These are phyloP conservation scores for Penicillium sp. DNA, from an alignment of 2,329 filamentous ascomycete genomes.

Conservation along the genomic window DNA sequence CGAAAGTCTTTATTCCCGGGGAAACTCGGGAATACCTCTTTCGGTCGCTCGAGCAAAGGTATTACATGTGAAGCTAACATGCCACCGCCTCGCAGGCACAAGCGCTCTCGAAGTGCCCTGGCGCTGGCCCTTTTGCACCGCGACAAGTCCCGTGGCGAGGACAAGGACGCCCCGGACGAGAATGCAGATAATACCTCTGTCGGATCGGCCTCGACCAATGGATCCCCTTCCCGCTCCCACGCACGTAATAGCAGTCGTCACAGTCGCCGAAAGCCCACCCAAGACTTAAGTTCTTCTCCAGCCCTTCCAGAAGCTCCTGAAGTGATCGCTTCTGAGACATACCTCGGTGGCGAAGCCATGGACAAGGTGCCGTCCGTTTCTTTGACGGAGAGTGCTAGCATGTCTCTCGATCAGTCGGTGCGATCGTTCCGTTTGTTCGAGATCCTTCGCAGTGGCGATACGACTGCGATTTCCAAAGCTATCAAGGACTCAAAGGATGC, in stretches of 20 bases:
- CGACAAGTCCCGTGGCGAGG: slow-evolving; percentile 46
- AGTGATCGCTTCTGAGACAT: slow-evolving; percentile 21
- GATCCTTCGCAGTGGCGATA: slow-evolving; percentile 83
- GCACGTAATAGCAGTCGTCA: slow-evolving; percentile 29
- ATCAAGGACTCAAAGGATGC: slow-evolving; percentile 57
- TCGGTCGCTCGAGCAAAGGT: neutral
- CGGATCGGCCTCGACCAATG: slow-evolving; percentile 25
- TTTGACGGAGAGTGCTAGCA: slow-evolving; percentile 30
- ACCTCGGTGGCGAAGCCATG: slow-evolving; percentile 16
- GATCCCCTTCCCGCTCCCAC: slow-evolving; percentile 25
- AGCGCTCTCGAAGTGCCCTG: slow-evolving; percentile 51
- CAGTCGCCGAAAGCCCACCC: slow-evolving; percentile 26
- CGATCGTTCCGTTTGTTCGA: slow-evolving; percentile 93
- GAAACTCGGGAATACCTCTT: too few species aligned
- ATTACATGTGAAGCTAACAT: slow-evolving; percentile 28
- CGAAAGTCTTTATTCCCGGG: too few species aligned
- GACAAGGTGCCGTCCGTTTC: slow-evolving; percentile 33
- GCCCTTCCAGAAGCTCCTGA: slow-evolving; percentile 25
- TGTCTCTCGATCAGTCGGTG: slow-evolving; percentile 83
- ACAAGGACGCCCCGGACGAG: slow-evolving; percentile 28
- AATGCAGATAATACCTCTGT: slow-evolving; percentile 24
- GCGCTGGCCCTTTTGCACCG: slow-evolving; percentile 51
- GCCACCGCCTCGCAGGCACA: slow-evolving; percentile 38
- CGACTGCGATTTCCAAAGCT: slow-evolving; percentile 77
- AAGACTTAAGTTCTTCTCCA: slow-evolving; percentile 19